A percentile compares a stretch with the other conserved stretches of the same genome.
Conservation (phyloP, 305 asterid genomes). For the Fraxinus baroniana region DNA sequence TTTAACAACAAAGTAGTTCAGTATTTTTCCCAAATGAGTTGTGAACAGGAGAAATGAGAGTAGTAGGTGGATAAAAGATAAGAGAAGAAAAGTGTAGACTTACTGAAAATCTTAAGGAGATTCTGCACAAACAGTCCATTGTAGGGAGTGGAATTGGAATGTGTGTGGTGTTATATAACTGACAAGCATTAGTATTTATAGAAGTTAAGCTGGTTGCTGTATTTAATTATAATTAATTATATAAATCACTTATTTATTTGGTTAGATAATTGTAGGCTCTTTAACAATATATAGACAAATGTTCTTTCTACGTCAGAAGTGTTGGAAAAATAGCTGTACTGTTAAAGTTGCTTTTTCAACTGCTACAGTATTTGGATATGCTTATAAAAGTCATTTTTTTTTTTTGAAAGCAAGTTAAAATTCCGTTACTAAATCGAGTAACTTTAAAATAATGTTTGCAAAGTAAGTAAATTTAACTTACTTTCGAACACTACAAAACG, state of each 20-base stretch:
- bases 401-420: neutral
- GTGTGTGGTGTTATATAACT: slow-evolving; percentile 13
- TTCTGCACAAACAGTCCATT: slow-evolving; percentile 18
- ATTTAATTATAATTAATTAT: slow-evolving; percentile 1
- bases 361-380: neutral
- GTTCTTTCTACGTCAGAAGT: neutral
- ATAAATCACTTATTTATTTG: neutral
- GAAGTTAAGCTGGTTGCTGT: slow-evolving; percentile 2
- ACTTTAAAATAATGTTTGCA: neutral
- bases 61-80: neutral
- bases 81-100: neutral
- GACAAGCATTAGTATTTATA: slow-evolving; percentile 29
- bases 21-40: neutral
- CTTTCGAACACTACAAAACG: neutral
- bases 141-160: slow-evolving; percentile 1
- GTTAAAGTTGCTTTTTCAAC: neutral
- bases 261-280: neutral
- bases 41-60: neutral
- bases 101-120: slow-evolving; percentile 21
- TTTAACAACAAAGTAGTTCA: neutral
- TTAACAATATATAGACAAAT: neutral
- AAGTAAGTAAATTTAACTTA: neutral
- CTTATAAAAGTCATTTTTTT: neutral
- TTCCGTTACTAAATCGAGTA: neutral
- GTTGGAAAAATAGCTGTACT: neutral